These are phyloP conservation scores for Crucibulum laeve DNA, from an alignment of 768 basidiomycete species.

Conservation along the genomic window DNA sequence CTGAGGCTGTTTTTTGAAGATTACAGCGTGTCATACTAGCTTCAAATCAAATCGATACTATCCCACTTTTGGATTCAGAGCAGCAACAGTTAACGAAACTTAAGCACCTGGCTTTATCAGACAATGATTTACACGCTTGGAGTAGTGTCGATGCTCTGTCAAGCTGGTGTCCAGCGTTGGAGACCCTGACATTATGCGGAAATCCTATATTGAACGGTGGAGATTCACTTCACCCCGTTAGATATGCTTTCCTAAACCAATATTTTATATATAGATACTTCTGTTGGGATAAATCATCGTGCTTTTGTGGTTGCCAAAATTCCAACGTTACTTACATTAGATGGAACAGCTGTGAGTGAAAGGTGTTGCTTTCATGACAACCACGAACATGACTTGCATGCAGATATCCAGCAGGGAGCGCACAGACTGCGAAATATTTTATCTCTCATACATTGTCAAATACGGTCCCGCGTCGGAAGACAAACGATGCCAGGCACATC, in stretches of 20 bases:
- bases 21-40: conserved; percentile 64
- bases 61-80: conserved; percentile 34
- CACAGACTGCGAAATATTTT: conserved; percentile 79
- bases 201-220: conserved; percentile 64
- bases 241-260: not conserved
- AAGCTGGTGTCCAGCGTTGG: conserved; percentile 65
- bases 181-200: conserved; percentile 53
- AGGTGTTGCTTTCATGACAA: conserved; percentile 3
- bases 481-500: conserved; percentile 44
- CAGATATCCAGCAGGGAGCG: conserved; percentile 72
- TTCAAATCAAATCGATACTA: conserved; percentile 50
- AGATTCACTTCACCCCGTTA: conserved; percentile 8
- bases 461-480: conserved; percentile 38
- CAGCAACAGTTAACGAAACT: conserved; percentile 27
- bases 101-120: conserved; percentile 59
- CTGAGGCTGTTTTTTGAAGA: conserved; percentile 31
- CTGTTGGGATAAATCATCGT: conserved; percentile 40
- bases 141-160: conserved; percentile 58
- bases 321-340: conserved; percentile 55
- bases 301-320: conserved; percentile 66
- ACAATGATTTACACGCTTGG: conserved; percentile 60
- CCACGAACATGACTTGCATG: conserved; percentile 1
- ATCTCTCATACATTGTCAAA: conserved; percentile 62
- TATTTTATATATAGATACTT: conserved; percentile 26
- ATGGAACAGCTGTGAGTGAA: conserved; percentile 57